Evolutionary conservation across 257 asterid species (phyloP).

Genomic region (Osmanthus fragrans): DNA sequence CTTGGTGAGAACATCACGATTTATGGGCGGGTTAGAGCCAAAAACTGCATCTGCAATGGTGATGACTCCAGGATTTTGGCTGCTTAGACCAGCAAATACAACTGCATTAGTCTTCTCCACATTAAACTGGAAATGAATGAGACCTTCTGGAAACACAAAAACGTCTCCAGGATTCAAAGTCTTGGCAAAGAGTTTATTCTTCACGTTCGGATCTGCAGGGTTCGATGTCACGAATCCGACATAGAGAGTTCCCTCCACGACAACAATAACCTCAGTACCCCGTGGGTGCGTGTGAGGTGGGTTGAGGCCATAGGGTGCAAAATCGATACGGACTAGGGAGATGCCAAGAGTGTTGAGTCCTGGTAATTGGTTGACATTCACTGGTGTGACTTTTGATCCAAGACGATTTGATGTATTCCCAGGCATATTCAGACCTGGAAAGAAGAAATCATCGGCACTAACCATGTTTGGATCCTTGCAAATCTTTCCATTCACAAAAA

Average conservation of each 20-base stretch:
- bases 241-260: constrained; percentile 11
- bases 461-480: too few relatives aligned
- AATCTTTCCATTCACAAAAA: too few relatives aligned
- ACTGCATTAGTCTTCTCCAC: not conserved
- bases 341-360: constrained; percentile 19
- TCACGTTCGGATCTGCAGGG: not conserved
- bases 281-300: not conserved
- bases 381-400: not conserved
- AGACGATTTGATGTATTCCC: too few relatives aligned
- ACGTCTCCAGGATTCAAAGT: not conserved
- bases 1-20: not conserved
- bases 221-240: not conserved
- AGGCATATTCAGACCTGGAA: too few relatives aligned
- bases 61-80: not conserved
- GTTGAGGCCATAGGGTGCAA: not conserved
- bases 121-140: not conserved
- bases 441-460: too few relatives aligned
- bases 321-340: constrained; percentile 12
- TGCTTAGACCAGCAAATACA: not conserved
- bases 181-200: not conserved
- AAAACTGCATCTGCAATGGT: not conserved
- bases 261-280: not conserved
- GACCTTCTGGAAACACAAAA: not conserved
- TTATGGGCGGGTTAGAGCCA: not conserved
- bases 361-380: constrained; percentile 1